Evolutionary conservation across 2,329 filamentous ascomycete species (phyloP).

Genomic region (Trichoderma sp.): DNA sequence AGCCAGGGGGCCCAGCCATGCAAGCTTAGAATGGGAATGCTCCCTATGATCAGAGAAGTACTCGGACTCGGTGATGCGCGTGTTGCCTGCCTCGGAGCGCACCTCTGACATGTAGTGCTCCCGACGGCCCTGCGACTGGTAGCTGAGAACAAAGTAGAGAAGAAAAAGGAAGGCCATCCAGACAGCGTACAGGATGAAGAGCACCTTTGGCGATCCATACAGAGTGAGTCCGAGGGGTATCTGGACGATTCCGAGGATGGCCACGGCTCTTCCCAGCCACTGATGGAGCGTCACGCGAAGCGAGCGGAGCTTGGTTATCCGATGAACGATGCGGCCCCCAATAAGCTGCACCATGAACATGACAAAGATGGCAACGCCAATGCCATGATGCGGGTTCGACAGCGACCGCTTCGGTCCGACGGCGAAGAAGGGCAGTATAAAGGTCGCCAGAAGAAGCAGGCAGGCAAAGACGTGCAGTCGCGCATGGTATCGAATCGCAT

Average conservation of each 20-base stretch:
- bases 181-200: slow-evolving; percentile 84
- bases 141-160: slow-evolving; percentile 79
- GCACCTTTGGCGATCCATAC: slow-evolving; percentile 82
- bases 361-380: slow-evolving; percentile 77
- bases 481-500: slow-evolving; percentile 69
- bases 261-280: slow-evolving; percentile 79
- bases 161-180: slow-evolving; percentile 74
- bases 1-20: slow-evolving; percentile 57
- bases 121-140: slow-evolving; percentile 60
- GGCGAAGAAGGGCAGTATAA: slow-evolving; percentile 76
- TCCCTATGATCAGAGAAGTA: slow-evolving; percentile 43
- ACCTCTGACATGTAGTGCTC: slow-evolving; percentile 59
- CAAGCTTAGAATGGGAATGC: slow-evolving; percentile 38
- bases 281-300: slow-evolving; percentile 72
- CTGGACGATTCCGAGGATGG: slow-evolving; percentile 81
- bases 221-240: slow-evolving; percentile 86
- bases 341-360: slow-evolving; percentile 71
- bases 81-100: slow-evolving; percentile 54
- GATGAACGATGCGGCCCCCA: slow-evolving; percentile 65
- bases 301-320: slow-evolving; percentile 53
- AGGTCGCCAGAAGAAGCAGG: slow-evolving; percentile 68
- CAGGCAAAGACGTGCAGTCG: slow-evolving; percentile 73
- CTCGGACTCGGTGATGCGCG: slow-evolving; percentile 46
- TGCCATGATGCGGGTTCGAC: slow-evolving; percentile 83
- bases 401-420: slow-evolving; percentile 72